These are phyloP conservation scores for Saccharum officinarum DNA, from an alignment of 176 grass and related monocot species.

Conservation along the genomic window DNA sequence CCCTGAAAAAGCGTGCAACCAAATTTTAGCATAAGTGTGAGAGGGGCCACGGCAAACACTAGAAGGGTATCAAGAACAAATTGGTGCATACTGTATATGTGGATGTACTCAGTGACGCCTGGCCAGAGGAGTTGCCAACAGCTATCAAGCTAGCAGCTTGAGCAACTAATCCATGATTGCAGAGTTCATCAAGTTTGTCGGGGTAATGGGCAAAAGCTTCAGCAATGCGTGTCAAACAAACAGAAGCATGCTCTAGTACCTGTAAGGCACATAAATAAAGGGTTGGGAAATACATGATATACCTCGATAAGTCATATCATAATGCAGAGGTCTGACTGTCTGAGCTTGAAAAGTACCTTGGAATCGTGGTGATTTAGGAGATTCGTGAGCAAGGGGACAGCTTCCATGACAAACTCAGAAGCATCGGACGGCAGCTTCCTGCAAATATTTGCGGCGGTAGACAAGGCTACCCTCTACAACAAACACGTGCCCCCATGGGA, in stretches of 20 bases:
- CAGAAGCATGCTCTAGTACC: constrained; percentile 92
- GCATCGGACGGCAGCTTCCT: constrained; percentile 91
- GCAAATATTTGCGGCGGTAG: constrained; percentile 90
- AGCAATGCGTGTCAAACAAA: constrained; percentile 88
- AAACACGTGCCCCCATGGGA: constrained; percentile 14
- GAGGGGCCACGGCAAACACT: constrained; percentile 1
- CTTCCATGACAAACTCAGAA: constrained; percentile 90
- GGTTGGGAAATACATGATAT: background rate
- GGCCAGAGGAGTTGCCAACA: constrained; percentile 67
- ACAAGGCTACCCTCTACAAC: constrained; percentile 79
- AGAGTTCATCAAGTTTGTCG: constrained; percentile 81
- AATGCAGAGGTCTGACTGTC: background rate
- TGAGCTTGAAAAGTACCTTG: constrained; percentile 30
- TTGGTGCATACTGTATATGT: constrained; percentile 70
- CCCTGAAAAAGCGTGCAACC: constrained; percentile 49
- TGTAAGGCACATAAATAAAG: background rate
- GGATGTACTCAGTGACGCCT: constrained; percentile 74
- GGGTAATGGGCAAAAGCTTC: constrained; percentile 73
- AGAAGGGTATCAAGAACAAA: background rate
- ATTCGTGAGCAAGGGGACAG: constrained; percentile 78
- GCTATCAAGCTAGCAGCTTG: constrained; percentile 77
- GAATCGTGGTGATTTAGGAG: constrained; percentile 87
- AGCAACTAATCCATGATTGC: constrained; percentile 78
- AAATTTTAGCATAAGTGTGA: constrained; percentile 4
- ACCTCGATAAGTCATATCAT: background rate